A percentile compares a stretch with the other conserved stretches of the same genome.
Evolutionary conservation across 345 rosid species (phyloP).

Genomic region (Sisymbrium irio): DNA sequence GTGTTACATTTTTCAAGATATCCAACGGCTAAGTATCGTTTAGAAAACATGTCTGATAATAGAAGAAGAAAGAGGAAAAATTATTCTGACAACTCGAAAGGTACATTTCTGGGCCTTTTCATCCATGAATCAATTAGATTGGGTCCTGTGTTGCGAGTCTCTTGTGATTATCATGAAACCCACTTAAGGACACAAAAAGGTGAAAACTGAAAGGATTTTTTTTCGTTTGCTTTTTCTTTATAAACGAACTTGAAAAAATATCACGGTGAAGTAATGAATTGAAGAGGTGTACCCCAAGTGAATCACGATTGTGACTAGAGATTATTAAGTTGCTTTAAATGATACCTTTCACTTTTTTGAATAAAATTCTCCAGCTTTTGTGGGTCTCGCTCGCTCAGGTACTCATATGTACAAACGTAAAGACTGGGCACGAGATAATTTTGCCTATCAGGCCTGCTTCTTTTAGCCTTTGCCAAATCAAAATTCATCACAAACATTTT

Average conservation of each 20-base stretch:
- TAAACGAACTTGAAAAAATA: slow-evolving; percentile 13
- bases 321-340: slow-evolving; percentile 38
- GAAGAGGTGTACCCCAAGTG: slow-evolving; percentile 25
- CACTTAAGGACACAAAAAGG: slow-evolving; percentile 16
- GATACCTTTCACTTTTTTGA: slow-evolving; percentile 16
- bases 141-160: slow-evolving; percentile 26
- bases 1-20: background rate
- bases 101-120: slow-evolving; percentile 31
- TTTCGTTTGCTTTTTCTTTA: background rate
- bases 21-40: slow-evolving; percentile 27
- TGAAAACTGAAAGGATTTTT: background rate
- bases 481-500: background rate
- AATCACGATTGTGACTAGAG: slow-evolving; percentile 32
- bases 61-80: background rate
- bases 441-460: slow-evolving; percentile 28
- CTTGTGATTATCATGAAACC: slow-evolving; percentile 32
- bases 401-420: slow-evolving; percentile 21
- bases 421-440: slow-evolving; percentile 26
- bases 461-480: slow-evolving; percentile 8
- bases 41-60: background rate
- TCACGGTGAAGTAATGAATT: slow-evolving; percentile 26
- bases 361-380: slow-evolving; percentile 24
- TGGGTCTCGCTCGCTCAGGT: slow-evolving; percentile 34
- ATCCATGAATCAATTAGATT: slow-evolving; percentile 26
- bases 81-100: slow-evolving; percentile 6